Base-by-base conservation (phyloP, 2,329 filamentous ascomycete species). In the Cercospora sojina region DNA sequence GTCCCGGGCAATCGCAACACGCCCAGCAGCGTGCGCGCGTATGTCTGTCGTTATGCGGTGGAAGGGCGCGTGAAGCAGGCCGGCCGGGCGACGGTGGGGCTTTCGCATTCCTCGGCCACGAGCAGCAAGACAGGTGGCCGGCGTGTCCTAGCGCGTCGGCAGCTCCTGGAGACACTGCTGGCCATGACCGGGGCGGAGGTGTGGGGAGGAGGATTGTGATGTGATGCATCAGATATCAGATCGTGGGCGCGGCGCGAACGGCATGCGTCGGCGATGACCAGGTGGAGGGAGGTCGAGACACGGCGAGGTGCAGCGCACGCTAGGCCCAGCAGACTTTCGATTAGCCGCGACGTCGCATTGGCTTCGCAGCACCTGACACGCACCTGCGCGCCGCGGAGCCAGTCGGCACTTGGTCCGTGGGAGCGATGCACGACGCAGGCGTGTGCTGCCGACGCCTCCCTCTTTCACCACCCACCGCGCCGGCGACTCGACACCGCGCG, bases 1-100 rank as follows among this genome's bases (percentile, higher is more conserved):
- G 64, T 61, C 35, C 64, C 62, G 68, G 66, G 67, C 53, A 32
- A 64, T 56, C 64, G 69, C 66, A 65, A 70, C 64, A 69, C 73
- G 73, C 73, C 73, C 71, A 67, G 62, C 71, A 70, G 73, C 71
- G 69, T 72, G 71, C 64, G 71, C 65, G 65, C 60, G 62, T 68
- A 65, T 64, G 70, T 49, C 59, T 64, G 70, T 49, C 59, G 53
- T 65, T 62, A 29, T 25, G 51, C 51, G 29, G 53, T 56, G 53
- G 25, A 20, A 31, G 53, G 10, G 53, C 53, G 23, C 53, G 53
- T 55, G 51, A 55, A 7, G 53, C 16, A 27, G 13, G 43, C n/a
- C n/a, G 43, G 43, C n/a, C 8, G 10, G 43, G 43, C n/a, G 12
- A 16, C 18, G 47, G 47, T 20, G 23, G 47, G 47, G 13, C 35